Base-by-base conservation (phyloP, 225 moss, liverwort and hornwort species). In the Neckera pumila region DNA sequence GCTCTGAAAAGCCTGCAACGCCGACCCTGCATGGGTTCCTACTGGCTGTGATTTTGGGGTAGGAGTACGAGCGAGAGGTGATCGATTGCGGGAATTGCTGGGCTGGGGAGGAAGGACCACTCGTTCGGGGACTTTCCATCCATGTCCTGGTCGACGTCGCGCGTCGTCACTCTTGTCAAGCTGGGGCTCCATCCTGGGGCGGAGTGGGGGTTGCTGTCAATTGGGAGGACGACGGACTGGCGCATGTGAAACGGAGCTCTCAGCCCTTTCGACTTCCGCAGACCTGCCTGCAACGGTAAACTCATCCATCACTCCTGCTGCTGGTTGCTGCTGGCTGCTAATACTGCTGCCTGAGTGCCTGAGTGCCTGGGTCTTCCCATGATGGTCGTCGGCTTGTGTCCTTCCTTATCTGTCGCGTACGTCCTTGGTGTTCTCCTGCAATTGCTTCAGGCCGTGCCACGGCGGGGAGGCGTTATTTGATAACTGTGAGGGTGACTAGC, bases 241-340 rank as follows among this genome's bases (percentile, higher is more conserved):
- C 87, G 84, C 76, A 90, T 92, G 89, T 92, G 92, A 90, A 67
- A 81, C 80, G 85, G 53, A 77, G 74, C 89, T 86, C 66, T 85
- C 89, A 33, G 80, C 57, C 88, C 86, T 78, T 82, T 89, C 91
- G 33, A 61, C 76, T 85, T 89, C 90, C 85, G 64, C 89, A 81
- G 54, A 59, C 69, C 73, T 61, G 71, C 17, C 65, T 83, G 83
- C 82, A 90, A 92, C 89, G 92, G 92, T 92, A 92, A 92, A 92
- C 83, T 73, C 79, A 82, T 86, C 73, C 84, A 86, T 86, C 85
- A 47, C 64, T 72, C 57, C 69, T 45, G 56, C 53, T 62, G 49
- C 70, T 36, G 66, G 34, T 43, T 28, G 25, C 22, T 57, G 45
- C 45, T 21, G 45, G 47, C 80, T 43, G 81, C 76, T 54, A 76